A percentile compares a stretch with the other conserved stretches of the same genome.
phyloP scores from a whole-genome alignment of 805 yeast genomes.

The Schwanniomyces sp. region DNA sequence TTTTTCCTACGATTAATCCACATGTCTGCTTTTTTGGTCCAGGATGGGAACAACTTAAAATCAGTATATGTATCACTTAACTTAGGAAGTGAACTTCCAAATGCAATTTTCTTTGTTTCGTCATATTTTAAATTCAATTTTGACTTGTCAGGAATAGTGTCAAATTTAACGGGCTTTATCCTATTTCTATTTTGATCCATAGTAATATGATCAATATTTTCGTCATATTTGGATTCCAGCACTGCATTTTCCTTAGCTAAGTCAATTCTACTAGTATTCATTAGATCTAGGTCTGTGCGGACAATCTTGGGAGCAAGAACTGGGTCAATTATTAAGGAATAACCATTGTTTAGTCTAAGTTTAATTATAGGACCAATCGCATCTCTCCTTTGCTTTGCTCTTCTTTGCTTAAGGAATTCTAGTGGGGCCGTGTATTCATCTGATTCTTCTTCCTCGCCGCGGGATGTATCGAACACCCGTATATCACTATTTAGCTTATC shows the following conservation, averaged over 20 bases:
- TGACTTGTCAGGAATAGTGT: neutral
- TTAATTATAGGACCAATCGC: conserved; percentile 37
- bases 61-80: conserved; percentile 1
- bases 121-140: conserved; percentile 1
- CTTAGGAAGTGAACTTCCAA: conserved; percentile 5
- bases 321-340: conserved; percentile 42
- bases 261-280: neutral
- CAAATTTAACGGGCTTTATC: neutral
- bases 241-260: neutral
- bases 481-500: conserved; percentile 24
- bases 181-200: neutral
- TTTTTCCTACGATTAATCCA: conserved; percentile 4
- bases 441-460: conserved; percentile 21
- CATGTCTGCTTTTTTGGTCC: conserved; percentile 3
- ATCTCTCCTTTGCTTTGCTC: conserved; percentile 22
- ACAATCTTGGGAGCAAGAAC: conserved; percentile 22
- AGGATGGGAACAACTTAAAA: neutral
- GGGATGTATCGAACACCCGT: conserved; percentile 13
- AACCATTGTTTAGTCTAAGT: conserved; percentile 36
- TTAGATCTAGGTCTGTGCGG: neutral
- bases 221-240: neutral
- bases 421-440: conserved; percentile 27
- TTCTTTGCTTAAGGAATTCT: conserved; percentile 18
- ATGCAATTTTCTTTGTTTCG: conserved; percentile 5
- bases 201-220: neutral